Conservation (phyloP, 2,329 filamentous ascomycete genomes). For the Orbilia brochopaga region DNA sequence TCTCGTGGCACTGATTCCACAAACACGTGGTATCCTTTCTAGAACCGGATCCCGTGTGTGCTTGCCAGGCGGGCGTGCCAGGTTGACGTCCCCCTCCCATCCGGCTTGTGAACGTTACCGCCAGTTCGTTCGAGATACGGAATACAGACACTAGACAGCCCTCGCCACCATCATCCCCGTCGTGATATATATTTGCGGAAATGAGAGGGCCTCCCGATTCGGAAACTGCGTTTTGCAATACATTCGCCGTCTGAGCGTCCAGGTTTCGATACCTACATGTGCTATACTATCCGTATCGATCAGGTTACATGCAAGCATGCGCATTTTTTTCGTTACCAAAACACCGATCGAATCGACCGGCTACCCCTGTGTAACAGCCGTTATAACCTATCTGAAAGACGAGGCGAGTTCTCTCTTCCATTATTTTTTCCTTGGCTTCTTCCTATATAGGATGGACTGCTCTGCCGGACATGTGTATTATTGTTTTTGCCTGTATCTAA, state of each 20-base stretch:
- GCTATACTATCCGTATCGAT: conserved; percentile 20
- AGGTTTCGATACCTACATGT: conserved; percentile 23
- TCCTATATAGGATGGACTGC: neutral
- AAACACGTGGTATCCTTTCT: conserved; percentile 30
- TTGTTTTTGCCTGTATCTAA: neutral
- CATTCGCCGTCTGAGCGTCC: conserved; percentile 27
- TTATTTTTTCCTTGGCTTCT: too few relatives aligned
- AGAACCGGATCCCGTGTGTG: conserved; percentile 16
- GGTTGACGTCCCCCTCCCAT: too few relatives aligned
- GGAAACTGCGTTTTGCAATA: conserved; percentile 38
- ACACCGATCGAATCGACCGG: conserved; percentile 18
- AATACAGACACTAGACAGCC: too few relatives aligned
- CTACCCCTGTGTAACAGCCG: conserved; percentile 38
- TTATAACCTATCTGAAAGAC: conserved; percentile 24
- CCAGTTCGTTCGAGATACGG: too few relatives aligned
- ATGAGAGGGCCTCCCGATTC: conserved; percentile 17
- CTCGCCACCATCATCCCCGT: neutral
- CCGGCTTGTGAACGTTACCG: neutral
- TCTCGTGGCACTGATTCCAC: conserved; percentile 26
- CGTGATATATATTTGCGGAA: neutral
- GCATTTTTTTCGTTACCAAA: conserved; percentile 24
- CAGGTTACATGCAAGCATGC: conserved; percentile 1
- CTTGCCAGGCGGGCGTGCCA: neutral
- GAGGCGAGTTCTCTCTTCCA: conserved; percentile 32
- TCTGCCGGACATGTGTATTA: neutral